Evolutionary conservation across 1,139 yeast genomes (phyloP), one percentile per base, ranked within the genome.

Genomic region (Pichia sp.): DNA sequence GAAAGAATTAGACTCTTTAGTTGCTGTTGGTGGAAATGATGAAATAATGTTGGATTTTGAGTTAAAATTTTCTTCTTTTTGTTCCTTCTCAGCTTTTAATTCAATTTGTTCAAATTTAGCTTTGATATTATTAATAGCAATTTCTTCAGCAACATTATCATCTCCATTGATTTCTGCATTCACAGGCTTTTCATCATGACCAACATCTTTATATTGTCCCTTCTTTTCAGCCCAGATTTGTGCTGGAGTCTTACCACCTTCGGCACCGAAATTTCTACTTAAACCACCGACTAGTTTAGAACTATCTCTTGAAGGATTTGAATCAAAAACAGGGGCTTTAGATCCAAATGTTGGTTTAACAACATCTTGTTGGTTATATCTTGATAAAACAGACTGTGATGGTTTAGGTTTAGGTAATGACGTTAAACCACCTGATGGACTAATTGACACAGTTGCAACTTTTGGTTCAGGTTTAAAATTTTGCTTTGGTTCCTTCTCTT

Each of bases 161-260:
- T 23, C 30, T 39, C 37, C 48, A 29, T 31, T 9, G 3, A 43
- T 42, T 16, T 48, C 46, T 11, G 61, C 37, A 40, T 60, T 62
- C 11, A 61, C 58, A 4, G 65, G 64, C 11, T 46, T 55, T 3
- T 54, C 57, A 38, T 55, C 56, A 5, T 46, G 45, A 25, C 67
- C 54, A 39, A 73, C 78, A 34, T 70, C 69, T 56, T 70, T 74
- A 56, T 69, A 76, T 56, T 78, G 74, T 41, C 86, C 92, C 62
- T 82, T 82, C 70, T 81, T 87, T 63, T 87, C 96, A 23, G 97
- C 97, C 97, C 97, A 89, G 32, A 86, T 61, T 65, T 89, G 97
- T 32, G 96, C 96, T 29, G 97, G 97, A 4, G 96, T 85, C 66
- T 87, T 86, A 50, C 96, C 96, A 48, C 75, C 78, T 53, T 76